Evolutionary conservation across 805 yeast genomes (phyloP).

Genomic region (Saccharomycopsis sp.): DNA sequence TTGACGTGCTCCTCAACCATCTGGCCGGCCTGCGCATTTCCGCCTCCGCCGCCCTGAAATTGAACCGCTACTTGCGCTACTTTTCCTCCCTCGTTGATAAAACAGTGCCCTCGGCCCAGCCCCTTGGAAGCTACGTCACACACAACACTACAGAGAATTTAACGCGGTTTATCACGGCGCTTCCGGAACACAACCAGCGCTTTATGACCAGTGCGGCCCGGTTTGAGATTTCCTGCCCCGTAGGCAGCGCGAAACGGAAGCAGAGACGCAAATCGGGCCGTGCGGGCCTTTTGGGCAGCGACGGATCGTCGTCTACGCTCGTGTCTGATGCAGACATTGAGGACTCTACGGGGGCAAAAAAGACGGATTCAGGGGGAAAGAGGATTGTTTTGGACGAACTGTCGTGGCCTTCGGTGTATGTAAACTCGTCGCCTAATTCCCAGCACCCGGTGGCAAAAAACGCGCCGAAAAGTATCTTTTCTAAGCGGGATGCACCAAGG

Average conservation of each 20-base stretch:
- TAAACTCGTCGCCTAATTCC: not conserved
- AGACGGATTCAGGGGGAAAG: not conserved
- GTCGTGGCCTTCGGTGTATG: not conserved
- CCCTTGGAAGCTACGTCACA: not conserved
- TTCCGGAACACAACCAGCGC: not conserved
- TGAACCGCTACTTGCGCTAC: not conserved
- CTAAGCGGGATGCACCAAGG: not conserved
- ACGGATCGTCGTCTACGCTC: no score
- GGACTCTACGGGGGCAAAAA: not conserved
- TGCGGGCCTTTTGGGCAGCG: no score
- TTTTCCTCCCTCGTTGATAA: no score
- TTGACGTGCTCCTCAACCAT: constrained; percentile 40
- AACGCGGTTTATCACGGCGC: not conserved
- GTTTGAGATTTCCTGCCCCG: not conserved
- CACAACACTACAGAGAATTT: not conserved
- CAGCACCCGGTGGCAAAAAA: no score
- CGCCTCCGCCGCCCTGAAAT: not conserved
- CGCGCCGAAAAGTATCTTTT: no score
- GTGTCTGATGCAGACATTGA: no score
- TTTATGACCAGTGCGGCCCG: not conserved
- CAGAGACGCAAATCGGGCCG: not conserved
- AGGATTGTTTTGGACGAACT: not conserved
- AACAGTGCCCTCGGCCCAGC: no score
- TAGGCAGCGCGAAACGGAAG: not conserved
- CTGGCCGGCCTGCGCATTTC: no score